Evolutionary conservation across 139 green algal genomes (phyloP).

Genomic region (Volvox reticuliferus): DNA sequence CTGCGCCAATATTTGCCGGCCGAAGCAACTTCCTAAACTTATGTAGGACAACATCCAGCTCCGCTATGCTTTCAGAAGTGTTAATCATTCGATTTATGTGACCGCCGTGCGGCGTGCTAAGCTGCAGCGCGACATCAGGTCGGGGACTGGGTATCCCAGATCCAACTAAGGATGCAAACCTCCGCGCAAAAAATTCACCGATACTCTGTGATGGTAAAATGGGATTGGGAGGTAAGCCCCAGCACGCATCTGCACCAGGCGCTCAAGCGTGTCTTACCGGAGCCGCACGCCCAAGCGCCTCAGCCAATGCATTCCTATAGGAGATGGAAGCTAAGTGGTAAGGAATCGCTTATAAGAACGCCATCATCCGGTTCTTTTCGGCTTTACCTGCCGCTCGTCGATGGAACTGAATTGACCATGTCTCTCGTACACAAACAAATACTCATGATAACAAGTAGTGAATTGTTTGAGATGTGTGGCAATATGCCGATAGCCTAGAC

Average conservation of each 20-base stretch:
- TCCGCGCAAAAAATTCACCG: background rate
- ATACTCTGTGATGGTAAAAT: conserved; percentile 1
- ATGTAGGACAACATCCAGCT: conserved; percentile 19
- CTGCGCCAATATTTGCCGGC: background rate
- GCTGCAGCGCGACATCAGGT: conserved; percentile 29
- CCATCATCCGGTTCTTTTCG: background rate
- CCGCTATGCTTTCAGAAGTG: background rate
- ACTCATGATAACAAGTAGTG: too few relatives aligned
- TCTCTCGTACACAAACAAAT: too few relatives aligned
- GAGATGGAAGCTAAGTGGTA: background rate
- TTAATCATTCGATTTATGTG: conserved; percentile 38
- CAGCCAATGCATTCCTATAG: background rate
- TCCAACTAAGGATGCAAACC: conserved; percentile 19
- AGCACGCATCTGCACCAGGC: background rate
- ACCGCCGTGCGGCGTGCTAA: conserved; percentile 31
- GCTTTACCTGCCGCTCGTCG: conserved; percentile 24
- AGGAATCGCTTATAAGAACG: background rate
- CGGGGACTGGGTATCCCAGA: conserved; percentile 27
- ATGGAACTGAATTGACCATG: background rate
- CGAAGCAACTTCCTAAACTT: conserved; percentile 13
- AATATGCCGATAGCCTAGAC: too few relatives aligned
- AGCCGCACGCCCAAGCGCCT: background rate
- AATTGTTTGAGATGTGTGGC: too few relatives aligned
- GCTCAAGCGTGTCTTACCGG: background rate
- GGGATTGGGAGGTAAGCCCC: too few relatives aligned